phyloP scores from a whole-genome alignment of 2,329 filamentous ascomycete genomes.

The Chrysoporthe austroafricana region DNA sequence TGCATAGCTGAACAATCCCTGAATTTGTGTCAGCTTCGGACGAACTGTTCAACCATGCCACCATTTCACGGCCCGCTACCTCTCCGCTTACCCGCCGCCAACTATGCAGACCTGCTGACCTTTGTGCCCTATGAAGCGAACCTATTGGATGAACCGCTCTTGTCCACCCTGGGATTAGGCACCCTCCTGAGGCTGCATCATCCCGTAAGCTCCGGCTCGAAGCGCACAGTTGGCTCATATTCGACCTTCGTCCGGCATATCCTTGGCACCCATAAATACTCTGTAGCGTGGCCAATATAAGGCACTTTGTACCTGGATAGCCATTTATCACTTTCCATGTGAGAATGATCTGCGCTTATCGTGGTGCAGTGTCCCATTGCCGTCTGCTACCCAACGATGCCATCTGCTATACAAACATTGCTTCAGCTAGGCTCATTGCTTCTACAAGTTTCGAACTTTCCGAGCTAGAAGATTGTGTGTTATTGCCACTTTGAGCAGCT shows the following conservation, averaged over 20 bases:
- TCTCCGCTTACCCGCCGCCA: background rate
- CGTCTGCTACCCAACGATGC: background rate
- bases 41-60: too few species aligned
- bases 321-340: background rate
- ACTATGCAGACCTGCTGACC: background rate
- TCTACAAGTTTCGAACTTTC: background rate
- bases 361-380: background rate
- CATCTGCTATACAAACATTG: background rate
- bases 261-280: background rate
- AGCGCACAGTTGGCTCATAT: too few species aligned
- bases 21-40: too few species aligned
- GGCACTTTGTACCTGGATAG: background rate
- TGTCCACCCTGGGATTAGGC: background rate
- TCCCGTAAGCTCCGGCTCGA: too few species aligned
- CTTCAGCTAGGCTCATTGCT: background rate
- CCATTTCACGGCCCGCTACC: too few species aligned
- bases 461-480: background rate
- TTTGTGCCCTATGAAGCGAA: background rate
- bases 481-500: too few species aligned
- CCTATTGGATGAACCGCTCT: background rate
- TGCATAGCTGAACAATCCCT: too few species aligned
- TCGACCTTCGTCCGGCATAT: too few species aligned
- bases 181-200: too few species aligned
- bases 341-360: background rate
- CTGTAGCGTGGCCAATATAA: too few species aligned